A percentile compares a stretch with the other conserved stretches of the same genome.
Evolutionary conservation across 805 yeast genomes (phyloP).

Genomic region (Saccharomycopsis oosterbeekiorum): DNA sequence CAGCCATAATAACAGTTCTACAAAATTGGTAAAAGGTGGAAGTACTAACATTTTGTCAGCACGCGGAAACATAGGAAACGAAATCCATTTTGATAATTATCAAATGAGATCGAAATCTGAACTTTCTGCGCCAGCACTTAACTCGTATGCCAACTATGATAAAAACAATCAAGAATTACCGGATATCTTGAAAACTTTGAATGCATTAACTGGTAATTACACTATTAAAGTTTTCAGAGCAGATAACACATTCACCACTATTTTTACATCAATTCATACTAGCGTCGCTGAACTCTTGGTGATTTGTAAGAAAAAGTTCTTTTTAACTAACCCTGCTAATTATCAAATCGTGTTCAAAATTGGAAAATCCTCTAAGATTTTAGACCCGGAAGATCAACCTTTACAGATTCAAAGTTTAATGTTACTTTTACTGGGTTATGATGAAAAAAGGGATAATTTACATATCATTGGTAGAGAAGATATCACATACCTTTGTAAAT

Average conservation of each 20-base stretch:
- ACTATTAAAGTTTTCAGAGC: conserved; percentile 69
- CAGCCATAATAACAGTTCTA: background rate
- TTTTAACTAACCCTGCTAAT: conserved; percentile 57
- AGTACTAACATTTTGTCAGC: background rate
- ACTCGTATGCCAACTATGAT: conserved; percentile 4
- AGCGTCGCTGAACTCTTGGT: conserved; percentile 67
- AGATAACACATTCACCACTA: conserved; percentile 74
- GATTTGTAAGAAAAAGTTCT: conserved; percentile 67
- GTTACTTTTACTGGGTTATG: conserved; percentile 65
- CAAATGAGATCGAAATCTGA: conserved; percentile 7
- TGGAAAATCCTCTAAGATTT: conserved; percentile 65
- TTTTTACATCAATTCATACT: conserved; percentile 70
- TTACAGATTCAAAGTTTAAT: conserved; percentile 66
- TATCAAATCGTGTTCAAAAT: conserved; percentile 66
- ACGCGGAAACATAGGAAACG: background rate
- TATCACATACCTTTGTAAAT: conserved; percentile 70
- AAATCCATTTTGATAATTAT: conserved; percentile 7
- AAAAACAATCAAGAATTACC: conserved; percentile 5
- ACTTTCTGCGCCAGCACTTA: background rate
- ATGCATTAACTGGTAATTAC: conserved; percentile 28
- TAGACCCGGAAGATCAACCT: conserved; percentile 67
- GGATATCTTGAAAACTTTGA: conserved; percentile 8
- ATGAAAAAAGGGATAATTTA: conserved; percentile 58
- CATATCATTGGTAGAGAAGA: conserved; percentile 79
- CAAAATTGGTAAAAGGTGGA: background rate